Conservation (phyloP, 257 asterid species). For the Knoxia roxburghii region DNA sequence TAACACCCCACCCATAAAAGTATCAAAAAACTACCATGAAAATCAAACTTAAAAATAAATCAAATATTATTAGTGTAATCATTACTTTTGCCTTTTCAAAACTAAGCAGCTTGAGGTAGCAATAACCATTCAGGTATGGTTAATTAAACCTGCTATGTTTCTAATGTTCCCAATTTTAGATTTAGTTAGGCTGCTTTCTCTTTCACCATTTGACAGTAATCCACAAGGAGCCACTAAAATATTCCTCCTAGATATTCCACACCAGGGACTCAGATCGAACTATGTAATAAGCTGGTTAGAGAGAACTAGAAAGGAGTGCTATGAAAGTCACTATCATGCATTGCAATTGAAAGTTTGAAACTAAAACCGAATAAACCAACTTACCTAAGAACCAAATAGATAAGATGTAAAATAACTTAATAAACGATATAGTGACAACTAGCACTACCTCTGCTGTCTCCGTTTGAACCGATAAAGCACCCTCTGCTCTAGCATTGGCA, state of each 20-base stretch:
- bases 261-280: background rate
- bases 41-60: background rate
- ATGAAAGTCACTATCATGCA: background rate
- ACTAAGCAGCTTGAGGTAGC: background rate
- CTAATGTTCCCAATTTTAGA: background rate
- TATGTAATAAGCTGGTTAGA: background rate
- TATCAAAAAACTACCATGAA: background rate
- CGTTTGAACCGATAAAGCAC: constrained; percentile 45
- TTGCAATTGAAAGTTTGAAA: background rate
- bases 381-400: background rate
- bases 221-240: background rate
- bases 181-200: background rate
- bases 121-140: background rate
- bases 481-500: constrained; percentile 60
- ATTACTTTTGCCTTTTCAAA: background rate
- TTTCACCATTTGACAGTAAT: background rate
- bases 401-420: background rate
- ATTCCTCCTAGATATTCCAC: background rate
- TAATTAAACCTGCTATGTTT: background rate
- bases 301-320: background rate
- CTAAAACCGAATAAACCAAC: background rate
- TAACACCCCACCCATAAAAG: no score
- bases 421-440: background rate
- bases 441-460: constrained; percentile 61
- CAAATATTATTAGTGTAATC: background rate